These are phyloP conservation scores for Madurella mycetomatis DNA, from an alignment of 2,329 filamentous ascomycete species.

Conservation along the genomic window DNA sequence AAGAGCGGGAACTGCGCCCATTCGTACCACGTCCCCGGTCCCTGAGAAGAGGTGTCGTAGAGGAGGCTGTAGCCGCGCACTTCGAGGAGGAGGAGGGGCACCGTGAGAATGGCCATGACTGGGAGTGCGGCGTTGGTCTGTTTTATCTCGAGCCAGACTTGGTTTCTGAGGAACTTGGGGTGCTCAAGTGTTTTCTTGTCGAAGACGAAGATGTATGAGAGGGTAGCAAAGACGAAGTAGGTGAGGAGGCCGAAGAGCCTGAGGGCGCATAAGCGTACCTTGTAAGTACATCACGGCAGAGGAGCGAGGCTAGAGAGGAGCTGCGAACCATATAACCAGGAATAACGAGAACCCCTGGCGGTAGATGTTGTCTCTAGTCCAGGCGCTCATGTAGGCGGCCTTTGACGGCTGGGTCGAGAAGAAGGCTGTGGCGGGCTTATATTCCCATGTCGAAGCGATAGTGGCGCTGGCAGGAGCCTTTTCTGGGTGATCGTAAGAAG, in stretches of 20 bases:
- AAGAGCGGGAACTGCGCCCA: constrained; percentile 83
- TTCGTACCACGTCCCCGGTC: constrained; percentile 74
- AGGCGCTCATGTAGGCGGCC: constrained; percentile 74
- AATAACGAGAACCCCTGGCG: constrained; percentile 74
- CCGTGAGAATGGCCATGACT: constrained; percentile 75
- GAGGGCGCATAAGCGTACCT: neutral
- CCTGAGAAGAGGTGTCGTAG: constrained; percentile 74
- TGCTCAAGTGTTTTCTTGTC: constrained; percentile 86
- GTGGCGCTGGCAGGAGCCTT: constrained; percentile 51
- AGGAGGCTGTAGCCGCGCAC: constrained; percentile 81
- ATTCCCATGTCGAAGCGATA: constrained; percentile 60
- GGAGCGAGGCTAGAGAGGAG: neutral
- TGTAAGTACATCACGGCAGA: neutral
- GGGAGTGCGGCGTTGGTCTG: constrained; percentile 76
- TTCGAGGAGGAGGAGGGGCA: constrained; percentile 76
- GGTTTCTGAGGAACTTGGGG: constrained; percentile 92
- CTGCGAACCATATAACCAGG: constrained; percentile 74
- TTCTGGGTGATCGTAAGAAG: constrained; percentile 49
- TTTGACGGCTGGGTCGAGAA: constrained; percentile 65
- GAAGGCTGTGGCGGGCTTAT: constrained; percentile 67
- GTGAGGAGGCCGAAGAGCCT: constrained; percentile 49
- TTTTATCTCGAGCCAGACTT: constrained; percentile 78
- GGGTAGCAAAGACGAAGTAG: constrained; percentile 78
- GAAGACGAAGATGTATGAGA: constrained; percentile 86
- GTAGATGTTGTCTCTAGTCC: constrained; percentile 70